Evolutionary conservation across 805 yeast species (phyloP), one percentile per base, ranked within the genome.

Genomic region (Hanseniaspora lachancei): DNA sequence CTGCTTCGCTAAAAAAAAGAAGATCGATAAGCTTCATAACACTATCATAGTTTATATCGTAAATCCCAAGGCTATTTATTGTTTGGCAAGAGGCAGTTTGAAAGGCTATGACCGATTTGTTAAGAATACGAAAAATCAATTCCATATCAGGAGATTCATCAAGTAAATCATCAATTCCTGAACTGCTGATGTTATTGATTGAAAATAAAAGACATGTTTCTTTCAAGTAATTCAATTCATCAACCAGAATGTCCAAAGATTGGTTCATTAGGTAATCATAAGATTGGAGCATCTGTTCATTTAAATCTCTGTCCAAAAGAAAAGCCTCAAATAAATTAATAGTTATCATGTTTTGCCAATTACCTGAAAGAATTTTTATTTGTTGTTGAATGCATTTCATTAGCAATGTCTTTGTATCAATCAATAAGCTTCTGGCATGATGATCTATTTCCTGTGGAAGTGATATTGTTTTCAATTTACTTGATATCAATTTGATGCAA

Each of bases 61-160:
- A 38, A 16, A 23, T 18, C 9, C 42, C 34, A 15, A 53, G 20
- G 15, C 4, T 10, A 8, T 27, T 38, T 10, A 43, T 21, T 16
- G 50, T 40, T 39, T 53, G 34, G 8, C 20, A 39, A 2, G 48
- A 53, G 6, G 35, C 50, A 10, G 7, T 18, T 46, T 53, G 56
- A 12, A 53, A 53, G 5, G 12, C 39, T 13, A 35, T 13, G 12
- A 46, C 34, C 12, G 20, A 27, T 39, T n/a, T 53, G 15, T 36
- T 23, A 10, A 43, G 29, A 27, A 21, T 29, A 20, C 40, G 13
- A 10, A 53, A 53, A 7, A 53, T 35, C 15, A 27, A 18, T 23
- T 27, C 13, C 47, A 53, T 35, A 29, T 53, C 50, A 8, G 56
- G 56, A 20, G 50, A 21, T n/a, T 46, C 23, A 27, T 53, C 50